Evolutionary conservation across 345 rosid genomes (phyloP).

Genomic region (Erucastrum elatum): DNA sequence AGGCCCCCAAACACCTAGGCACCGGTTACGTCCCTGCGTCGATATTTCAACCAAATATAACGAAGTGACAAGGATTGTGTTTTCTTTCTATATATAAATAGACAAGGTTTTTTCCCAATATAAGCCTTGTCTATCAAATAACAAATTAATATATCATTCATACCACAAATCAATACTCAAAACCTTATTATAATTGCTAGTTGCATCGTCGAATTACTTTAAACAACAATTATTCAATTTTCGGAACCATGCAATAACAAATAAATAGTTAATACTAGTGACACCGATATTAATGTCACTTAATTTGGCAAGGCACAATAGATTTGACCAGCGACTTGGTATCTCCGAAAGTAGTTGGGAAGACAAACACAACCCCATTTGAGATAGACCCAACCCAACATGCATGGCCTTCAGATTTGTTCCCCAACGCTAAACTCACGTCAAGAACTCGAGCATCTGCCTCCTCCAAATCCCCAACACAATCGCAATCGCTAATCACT

Average conservation of each 20-base stretch:
- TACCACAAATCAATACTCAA: conserved; percentile 10
- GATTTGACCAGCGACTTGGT: conserved; percentile 20
- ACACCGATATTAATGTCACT: not conserved
- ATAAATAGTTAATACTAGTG: not conserved
- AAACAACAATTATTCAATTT: not conserved
- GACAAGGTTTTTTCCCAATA: not conserved
- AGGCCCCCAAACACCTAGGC: too few relatives aligned
- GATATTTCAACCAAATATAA: too few relatives aligned
- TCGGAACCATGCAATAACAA: not conserved
- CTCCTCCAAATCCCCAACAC: conserved; percentile 40
- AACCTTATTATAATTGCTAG: not conserved
- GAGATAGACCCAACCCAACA: conserved; percentile 52
- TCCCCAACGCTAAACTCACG: conserved; percentile 40
- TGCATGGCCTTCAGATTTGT: conserved; percentile 41
- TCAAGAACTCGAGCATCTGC: conserved; percentile 26
- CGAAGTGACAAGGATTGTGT: too few relatives aligned
- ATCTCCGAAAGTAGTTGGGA: conserved; percentile 37
- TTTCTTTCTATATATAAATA: not conserved
- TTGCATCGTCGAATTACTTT: not conserved
- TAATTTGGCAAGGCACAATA: conserved; percentile 30
- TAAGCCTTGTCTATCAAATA: too few relatives aligned
- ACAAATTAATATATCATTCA: not conserved
- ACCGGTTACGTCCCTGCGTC: too few relatives aligned
- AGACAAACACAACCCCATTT: conserved; percentile 48
- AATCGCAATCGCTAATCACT: not conserved